Percentiles rank a stretch among this genome's conserved stretches.
Conservation (phyloP, 192 early-diverging fungal species). For the Coemansia sp. region DNA sequence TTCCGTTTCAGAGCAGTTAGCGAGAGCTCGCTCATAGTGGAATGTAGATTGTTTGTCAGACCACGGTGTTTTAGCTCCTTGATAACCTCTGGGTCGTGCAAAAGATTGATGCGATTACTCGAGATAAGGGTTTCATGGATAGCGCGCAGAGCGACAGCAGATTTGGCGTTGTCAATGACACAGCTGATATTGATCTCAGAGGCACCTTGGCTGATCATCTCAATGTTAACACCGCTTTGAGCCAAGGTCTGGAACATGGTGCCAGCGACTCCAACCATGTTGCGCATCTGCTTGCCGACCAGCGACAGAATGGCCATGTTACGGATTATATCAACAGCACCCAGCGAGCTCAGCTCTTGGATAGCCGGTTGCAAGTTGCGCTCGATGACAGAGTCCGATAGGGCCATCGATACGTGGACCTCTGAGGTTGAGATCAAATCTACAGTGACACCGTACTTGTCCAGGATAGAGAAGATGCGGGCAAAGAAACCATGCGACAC, state of each 20-base stretch:
- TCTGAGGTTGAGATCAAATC: constrained; percentile 93
- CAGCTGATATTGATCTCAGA: constrained; percentile 99
- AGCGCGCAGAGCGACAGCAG: constrained; percentile 74
- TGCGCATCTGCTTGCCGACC: constrained; percentile 94
- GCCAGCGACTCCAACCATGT: constrained; percentile 93
- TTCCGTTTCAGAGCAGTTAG: constrained; percentile 16
- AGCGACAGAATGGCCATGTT: constrained; percentile 95
- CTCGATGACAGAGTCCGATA: constrained; percentile 59
- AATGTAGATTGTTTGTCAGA: constrained; percentile 23
- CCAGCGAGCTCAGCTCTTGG: constrained; percentile 71
- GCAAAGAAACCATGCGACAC: constrained; percentile 98
- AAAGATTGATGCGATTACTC: constrained; percentile 33
- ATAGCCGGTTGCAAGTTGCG: constrained; percentile 76
- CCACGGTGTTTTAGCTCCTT: constrained; percentile 37
- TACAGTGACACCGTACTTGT: constrained; percentile 87
- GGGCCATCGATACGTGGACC: constrained; percentile 89
- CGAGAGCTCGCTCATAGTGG: constrained; percentile 47
- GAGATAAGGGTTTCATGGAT: constrained; percentile 79
- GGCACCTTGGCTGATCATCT: constrained; percentile 99
- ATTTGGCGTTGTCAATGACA: constrained; percentile 76
- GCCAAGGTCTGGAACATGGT: constrained; percentile 92
- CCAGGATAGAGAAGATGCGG: constrained; percentile 87
- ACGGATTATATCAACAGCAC: constrained; percentile 77
- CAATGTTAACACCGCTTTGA: constrained; percentile 88
- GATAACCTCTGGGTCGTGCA: constrained; percentile 42